Evolutionary conservation across 768 basidiomycete species (phyloP), one percentile per base, ranked within the genome.

Genomic region (Pisolithus marmoratus): DNA sequence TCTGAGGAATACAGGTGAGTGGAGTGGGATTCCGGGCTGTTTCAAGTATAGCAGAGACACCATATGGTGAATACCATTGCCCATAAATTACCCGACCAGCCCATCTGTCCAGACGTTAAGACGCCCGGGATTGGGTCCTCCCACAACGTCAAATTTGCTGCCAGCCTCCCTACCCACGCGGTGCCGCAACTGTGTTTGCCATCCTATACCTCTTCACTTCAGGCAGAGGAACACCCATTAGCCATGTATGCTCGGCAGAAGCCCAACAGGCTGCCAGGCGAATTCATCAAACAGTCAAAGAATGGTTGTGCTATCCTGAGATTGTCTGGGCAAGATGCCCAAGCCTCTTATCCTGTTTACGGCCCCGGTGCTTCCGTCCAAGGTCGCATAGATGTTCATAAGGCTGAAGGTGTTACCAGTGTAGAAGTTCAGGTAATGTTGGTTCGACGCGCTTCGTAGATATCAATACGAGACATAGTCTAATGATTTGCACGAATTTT

Each of bases 351-450:
- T n/a, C 87, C 87, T 2, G 71, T 77, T 11, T 87, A 87, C 62
- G 80, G 80, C 3, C 57, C 67, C 31, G 76, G 73, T 8, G 74
- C 74, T 2, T 60, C 65, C 22, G 74, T 87, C 17, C 76, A 80
- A 57, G 87, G 87, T 4, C 65, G 62, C 2, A 69, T 88, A 14
- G 79, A 82, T 20, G 60, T 87, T 19, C 58, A 63, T 45, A 85
- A 81, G 66, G 67, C 72, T 1, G 82, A 83, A 12, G 74, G 74
- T 24, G 67, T 87, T 22, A 74, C 74, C 2, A 76, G 76, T 17
- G 81, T 87, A 34, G 84, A 87, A 63, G 77, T 83, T 38, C 81
- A 84, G 74, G 86, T 79, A 55, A 51, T 70, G 52, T 42, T 29
- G 42, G 11, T 14, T 41, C 9, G 23, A 8, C 40, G 23, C 9